Evolutionary conservation across 331 rosid genomes (phyloP).

Genomic region (Cucumis variabilis): DNA sequence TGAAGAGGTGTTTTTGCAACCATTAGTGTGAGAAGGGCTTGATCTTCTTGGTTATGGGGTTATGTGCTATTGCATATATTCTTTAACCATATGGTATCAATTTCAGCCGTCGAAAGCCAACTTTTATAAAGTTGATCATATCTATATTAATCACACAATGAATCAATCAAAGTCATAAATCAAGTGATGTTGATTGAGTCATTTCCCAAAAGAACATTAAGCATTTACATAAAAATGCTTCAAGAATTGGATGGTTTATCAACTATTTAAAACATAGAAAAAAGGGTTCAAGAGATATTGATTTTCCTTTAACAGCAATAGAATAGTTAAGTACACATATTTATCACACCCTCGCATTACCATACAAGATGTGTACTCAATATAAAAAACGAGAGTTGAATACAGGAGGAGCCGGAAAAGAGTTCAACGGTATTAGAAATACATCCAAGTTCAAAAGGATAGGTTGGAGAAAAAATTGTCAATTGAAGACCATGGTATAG

Average conservation of each 20-base stretch:
- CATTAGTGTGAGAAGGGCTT: slow-evolving; percentile 3
- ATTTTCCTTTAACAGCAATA: too few relatives aligned
- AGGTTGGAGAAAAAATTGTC: too few relatives aligned
- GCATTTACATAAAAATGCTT: background rate
- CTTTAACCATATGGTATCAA: slow-evolving; percentile 27
- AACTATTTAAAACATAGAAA: too few relatives aligned
- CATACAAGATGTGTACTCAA: too few relatives aligned
- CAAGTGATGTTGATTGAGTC: slow-evolving; percentile 7
- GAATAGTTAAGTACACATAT: too few relatives aligned
- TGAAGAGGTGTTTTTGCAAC: background rate
- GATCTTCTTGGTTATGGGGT: slow-evolving; percentile 9
- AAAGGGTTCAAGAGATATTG: too few relatives aligned
- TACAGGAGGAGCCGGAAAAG: too few relatives aligned
- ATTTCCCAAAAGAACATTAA: background rate
- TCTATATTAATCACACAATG: slow-evolving; percentile 19
- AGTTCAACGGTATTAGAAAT: too few relatives aligned
- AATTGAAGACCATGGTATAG: too few relatives aligned
- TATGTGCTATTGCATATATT: slow-evolving; percentile 26
- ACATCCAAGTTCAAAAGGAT: too few relatives aligned
- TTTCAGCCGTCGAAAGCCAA: slow-evolving; percentile 22
- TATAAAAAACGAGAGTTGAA: too few relatives aligned
- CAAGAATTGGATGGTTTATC: background rate
- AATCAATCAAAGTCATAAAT: slow-evolving; percentile 13
- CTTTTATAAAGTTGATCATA: slow-evolving; percentile 27
- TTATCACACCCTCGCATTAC: too few relatives aligned